These are phyloP conservation scores for Aureobasidium melanogenum DNA, from an alignment of 2,329 filamentous ascomycete genomes.

Conservation along the genomic window DNA sequence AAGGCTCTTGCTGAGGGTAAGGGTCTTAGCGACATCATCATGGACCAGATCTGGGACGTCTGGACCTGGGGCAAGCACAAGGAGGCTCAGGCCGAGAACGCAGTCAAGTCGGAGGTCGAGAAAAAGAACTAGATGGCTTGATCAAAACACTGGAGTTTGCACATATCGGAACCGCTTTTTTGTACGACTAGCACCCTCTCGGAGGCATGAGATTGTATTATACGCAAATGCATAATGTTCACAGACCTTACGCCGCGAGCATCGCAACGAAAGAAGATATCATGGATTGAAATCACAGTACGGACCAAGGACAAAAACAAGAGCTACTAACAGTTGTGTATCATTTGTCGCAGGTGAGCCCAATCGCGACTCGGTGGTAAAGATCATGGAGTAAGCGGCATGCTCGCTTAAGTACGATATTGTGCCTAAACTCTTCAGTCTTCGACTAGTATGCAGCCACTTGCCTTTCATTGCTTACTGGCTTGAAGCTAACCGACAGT, in stretches of 20 bases:
- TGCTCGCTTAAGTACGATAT: neutral
- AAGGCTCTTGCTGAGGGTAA: slow-evolving; percentile 32
- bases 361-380: neutral
- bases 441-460: neutral
- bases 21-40: slow-evolving; percentile 29
- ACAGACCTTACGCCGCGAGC: neutral
- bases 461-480: neutral
- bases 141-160: neutral
- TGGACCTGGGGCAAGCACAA: slow-evolving; percentile 17
- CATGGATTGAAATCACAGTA: neutral
- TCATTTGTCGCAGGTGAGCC: neutral
- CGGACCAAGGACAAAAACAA: neutral
- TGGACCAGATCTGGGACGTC: slow-evolving; percentile 26
- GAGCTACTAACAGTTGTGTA: neutral
- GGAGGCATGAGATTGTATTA: neutral
- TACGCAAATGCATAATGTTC: neutral
- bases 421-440: neutral
- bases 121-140: neutral
- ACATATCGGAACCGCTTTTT: neutral
- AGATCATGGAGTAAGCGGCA: neutral
- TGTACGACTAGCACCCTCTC: neutral
- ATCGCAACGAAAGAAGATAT: neutral
- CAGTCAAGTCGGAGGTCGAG: slow-evolving; percentile 3
- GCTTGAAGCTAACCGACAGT: neutral
- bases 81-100: slow-evolving; percentile 16